Percentiles rank a stretch among this genome's conserved stretches.
Conservation (phyloP, 1,284 basidiomycete species). For the Earliella scabrosa region DNA sequence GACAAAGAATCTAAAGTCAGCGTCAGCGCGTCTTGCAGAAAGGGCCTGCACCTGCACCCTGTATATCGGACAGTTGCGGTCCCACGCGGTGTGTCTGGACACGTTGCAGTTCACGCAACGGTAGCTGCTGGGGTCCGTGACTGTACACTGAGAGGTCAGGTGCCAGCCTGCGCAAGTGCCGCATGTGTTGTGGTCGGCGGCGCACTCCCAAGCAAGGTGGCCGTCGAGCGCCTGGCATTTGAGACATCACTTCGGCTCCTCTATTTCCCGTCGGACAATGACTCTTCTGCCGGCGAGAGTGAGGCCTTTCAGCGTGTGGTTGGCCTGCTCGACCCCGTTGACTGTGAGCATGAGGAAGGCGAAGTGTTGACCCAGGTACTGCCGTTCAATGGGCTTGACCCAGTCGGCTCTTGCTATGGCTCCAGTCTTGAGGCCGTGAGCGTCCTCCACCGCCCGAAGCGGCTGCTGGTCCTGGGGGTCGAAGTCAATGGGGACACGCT, state of each 20-base stretch:
- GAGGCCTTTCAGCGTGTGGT: neutral
- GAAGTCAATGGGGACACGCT: neutral
- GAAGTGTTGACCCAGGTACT: too few species aligned
- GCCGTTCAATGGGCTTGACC: too few species aligned
- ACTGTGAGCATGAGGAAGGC: neutral
- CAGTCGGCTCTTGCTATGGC: too few species aligned
- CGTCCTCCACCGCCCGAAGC: too few species aligned
- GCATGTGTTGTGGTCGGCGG: conserved; percentile 21
- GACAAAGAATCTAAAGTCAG: conserved; percentile 7
- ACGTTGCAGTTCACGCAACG: conserved; percentile 19
- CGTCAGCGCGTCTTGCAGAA: neutral
- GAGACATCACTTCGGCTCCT: conserved; percentile 2
- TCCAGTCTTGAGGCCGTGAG: too few species aligned
- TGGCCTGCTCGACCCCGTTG: neutral
- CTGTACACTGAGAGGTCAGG: conserved; percentile 10
- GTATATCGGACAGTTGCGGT: conserved; percentile 14
- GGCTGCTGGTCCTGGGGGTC: neutral
- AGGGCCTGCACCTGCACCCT: neutral
- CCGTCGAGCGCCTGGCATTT: neutral
- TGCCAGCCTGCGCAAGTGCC: conserved; percentile 30
- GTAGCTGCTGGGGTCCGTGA: neutral
- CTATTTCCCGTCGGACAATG: neutral
- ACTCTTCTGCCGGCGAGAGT: neutral
- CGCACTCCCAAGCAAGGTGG: neutral
- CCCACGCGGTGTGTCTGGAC: conserved; percentile 18